phyloP scores from a whole-genome alignment of 345 rosid species.

The Eucalyptus grandis region DNA sequence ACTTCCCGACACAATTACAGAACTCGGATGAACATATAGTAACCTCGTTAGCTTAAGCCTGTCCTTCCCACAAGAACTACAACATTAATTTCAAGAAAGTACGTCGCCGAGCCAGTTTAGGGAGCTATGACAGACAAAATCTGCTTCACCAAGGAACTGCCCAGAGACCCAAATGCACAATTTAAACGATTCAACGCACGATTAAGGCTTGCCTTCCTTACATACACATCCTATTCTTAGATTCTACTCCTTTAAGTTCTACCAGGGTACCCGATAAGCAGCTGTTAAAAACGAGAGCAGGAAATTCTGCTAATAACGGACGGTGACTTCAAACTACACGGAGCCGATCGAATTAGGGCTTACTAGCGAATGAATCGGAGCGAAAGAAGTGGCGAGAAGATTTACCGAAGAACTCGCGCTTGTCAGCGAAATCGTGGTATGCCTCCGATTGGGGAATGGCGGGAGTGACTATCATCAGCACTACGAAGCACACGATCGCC shows the following conservation, averaged over 20 bases:
- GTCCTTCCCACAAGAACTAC: neutral
- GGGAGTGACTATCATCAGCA: conserved; percentile 86
- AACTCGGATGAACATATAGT: neutral
- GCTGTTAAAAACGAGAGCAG: neutral
- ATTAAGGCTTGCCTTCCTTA: neutral
- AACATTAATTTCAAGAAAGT: neutral
- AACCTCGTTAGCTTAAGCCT: neutral
- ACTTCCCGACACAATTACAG: neutral
- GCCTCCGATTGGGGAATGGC: conserved; percentile 69
- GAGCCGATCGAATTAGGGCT: neutral
- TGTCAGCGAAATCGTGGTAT: conserved; percentile 89
- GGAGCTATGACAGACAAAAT: neutral
- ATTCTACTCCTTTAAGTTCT: neutral
- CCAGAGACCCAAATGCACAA: neutral
- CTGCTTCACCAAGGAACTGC: neutral
- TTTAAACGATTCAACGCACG: neutral
- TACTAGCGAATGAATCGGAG: neutral
- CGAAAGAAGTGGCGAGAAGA: neutral
- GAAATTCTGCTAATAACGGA: neutral
- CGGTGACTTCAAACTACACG: neutral
- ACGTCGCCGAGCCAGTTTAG: neutral
- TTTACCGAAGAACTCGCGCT: conserved; percentile 71
- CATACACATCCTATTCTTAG: neutral
- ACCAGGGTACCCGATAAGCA: neutral
- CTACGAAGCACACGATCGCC: conserved; percentile 50